Base-by-base conservation (phyloP, 2,329 filamentous ascomycete genomes). In the Cercospora zeina region DNA sequence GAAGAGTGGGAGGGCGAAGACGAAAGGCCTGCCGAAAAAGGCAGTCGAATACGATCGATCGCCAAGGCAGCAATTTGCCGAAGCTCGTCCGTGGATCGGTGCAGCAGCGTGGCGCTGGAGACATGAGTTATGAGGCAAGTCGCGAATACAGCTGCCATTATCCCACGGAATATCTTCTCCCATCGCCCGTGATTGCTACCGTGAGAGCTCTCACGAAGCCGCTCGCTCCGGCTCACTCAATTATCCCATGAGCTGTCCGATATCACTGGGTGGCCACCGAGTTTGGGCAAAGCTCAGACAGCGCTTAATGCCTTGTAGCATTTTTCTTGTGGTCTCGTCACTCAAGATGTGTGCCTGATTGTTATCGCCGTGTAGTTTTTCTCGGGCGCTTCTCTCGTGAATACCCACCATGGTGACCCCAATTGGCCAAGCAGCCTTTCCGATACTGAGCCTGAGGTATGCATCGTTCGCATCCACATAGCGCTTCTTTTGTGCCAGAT, bases 331-430 rank as follows among this genome's bases (percentile, higher is more conserved):
- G 49, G 89, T 87, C 79, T 99, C 95, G 74, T 97, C 95, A 62
- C 92, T 93, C 88, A 99, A 92, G 70, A 97, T 96, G 76, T 99
- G 93, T 3, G 93, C 95, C 72, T 92, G 89, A 62, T 88, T 68
- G 5, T 62, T 65, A 2, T 63, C 66, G 68, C 85, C 84, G 74
- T 97, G 93, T 63, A 99, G 80, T 79, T 99, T 99, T 79, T 99
- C 95, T 66, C 95, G 86, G 19, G 95, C 93, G 68, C 89, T 95
- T 73, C 95, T 87, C 81, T 97, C 95, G 84, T 99, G 95, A 71
- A 99, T 99, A 82, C 95, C 95, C 72, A 99, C 95, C 95, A 97
- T 99, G 76, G 95, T 99, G 39, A 99, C 95, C 78, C 95, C 95
- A 72, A 99, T 99, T 24, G 95, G 95, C 95, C 95, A 99, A 14